Percentiles rank a stretch among this genome's conserved stretches.
These are phyloP conservation scores for Aspergillus ochraceus DNA, from an alignment of 2,329 filamentous ascomycete genomes.

Conservation along the genomic window DNA sequence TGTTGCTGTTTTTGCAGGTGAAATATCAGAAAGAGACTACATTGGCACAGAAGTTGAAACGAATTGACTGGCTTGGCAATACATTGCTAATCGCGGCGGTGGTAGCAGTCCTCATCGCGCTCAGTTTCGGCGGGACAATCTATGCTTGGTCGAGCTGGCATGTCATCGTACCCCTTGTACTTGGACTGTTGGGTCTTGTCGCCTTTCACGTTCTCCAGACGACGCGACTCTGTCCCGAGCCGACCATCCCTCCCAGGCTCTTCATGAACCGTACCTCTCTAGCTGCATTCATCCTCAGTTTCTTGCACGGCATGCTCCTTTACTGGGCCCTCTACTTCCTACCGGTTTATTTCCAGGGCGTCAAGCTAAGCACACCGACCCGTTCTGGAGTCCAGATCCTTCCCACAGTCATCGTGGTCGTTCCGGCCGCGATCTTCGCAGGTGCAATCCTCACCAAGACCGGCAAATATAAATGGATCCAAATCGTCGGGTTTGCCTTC, in stretches of 20 bases:
- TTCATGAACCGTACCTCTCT: neutral
- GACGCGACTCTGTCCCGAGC: conserved; percentile 21
- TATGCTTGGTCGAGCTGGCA: conserved; percentile 33
- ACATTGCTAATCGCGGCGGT: conserved; percentile 28
- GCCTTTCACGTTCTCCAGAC: conserved; percentile 24
- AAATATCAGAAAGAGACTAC: neutral
- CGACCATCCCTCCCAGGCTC: conserved; percentile 38
- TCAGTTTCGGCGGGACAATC: conserved; percentile 31
- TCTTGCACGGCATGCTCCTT: neutral
- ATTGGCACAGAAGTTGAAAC: conserved; percentile 9
- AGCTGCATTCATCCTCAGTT: neutral
- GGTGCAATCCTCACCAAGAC: conserved; percentile 25
- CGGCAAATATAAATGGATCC: conserved; percentile 30
- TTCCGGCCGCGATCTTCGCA: conserved; percentile 16
- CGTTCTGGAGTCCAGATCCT: conserved; percentile 26
- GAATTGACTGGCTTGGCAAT: conserved; percentile 33
- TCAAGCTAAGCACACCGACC: conserved; percentile 28
- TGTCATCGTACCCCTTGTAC: conserved; percentile 29
- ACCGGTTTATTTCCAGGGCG: conserved; percentile 43
- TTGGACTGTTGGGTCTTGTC: conserved; percentile 19
- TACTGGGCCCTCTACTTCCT: conserved; percentile 25
- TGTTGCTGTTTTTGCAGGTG: conserved; percentile 27
- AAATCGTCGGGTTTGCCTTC: conserved; percentile 25
- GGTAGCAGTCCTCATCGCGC: conserved; percentile 29
- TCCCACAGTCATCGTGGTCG: conserved; percentile 16